Conservation (phyloP, 2,329 filamentous ascomycete genomes). For the Periglandula ipomoeae region DNA sequence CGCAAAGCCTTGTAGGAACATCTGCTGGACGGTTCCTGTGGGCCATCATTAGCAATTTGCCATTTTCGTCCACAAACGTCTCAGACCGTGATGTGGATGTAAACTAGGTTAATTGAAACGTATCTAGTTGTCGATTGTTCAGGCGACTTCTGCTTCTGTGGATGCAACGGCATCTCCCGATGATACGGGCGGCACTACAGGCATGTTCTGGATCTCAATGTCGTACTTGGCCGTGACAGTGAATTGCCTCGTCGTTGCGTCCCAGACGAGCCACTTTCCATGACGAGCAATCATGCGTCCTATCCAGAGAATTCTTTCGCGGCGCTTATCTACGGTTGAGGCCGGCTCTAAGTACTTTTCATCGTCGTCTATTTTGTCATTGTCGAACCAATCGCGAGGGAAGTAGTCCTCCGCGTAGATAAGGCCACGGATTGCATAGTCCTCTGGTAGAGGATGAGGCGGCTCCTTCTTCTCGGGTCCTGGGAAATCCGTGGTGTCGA, state of each 20-base stretch:
- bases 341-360: constrained; percentile 55
- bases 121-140: background rate
- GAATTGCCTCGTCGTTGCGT: constrained; percentile 29
- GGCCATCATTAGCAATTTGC: background rate
- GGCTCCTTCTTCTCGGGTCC: constrained; percentile 30
- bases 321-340: constrained; percentile 47
- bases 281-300: constrained; percentile 36
- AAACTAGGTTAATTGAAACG: background rate
- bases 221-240: constrained; percentile 1
- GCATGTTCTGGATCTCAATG: background rate
- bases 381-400: constrained; percentile 48
- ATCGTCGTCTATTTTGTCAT: constrained; percentile 54
- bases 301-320: constrained; percentile 50
- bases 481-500: constrained; percentile 39
- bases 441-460: constrained; percentile 55
- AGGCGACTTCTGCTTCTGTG: background rate
- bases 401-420: constrained; percentile 52
- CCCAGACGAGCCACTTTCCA: constrained; percentile 34
- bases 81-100: background rate
- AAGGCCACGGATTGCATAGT: constrained; percentile 57
- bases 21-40: too few species aligned
- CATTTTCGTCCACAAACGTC: background rate
- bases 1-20: background rate
- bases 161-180: background rate
- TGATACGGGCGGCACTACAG: background rate